Conservation (phyloP, 805 yeast species). For the Lipomyces japonicus region DNA sequence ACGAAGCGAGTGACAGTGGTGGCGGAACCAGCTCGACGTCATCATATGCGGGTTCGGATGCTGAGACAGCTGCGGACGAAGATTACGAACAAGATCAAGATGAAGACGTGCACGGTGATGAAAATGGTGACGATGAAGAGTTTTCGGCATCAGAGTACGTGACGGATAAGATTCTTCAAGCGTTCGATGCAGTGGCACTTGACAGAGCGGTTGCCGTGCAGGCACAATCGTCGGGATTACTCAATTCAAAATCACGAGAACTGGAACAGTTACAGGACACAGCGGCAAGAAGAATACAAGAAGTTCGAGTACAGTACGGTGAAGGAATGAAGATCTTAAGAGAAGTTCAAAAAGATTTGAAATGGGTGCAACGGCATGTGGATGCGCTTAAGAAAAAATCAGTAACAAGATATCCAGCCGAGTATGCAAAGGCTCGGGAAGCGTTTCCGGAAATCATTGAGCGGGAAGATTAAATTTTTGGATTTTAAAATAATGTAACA, state of each 20-base stretch:
- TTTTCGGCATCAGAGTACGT: constrained; percentile 21
- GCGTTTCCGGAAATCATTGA: constrained; percentile 27
- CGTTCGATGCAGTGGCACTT: constrained; percentile 23
- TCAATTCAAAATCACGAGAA: constrained; percentile 23
- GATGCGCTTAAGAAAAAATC: constrained; percentile 19
- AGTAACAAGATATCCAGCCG: constrained; percentile 12
- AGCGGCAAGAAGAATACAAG: constrained; percentile 11
- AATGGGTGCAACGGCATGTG: constrained; percentile 26
- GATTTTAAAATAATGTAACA: too few relatives aligned
- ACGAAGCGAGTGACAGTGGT: constrained; percentile 6
- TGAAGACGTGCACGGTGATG: neutral
- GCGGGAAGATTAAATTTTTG: constrained; percentile 12
- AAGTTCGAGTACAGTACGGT: constrained; percentile 17
- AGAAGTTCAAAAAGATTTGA: constrained; percentile 26
- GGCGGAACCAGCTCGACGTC: constrained; percentile 22
- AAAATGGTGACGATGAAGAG: constrained; percentile 13
- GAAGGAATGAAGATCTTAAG: constrained; percentile 19
- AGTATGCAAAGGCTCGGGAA: constrained; percentile 20
- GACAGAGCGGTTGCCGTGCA: constrained; percentile 26
- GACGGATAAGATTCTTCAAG: constrained; percentile 22
- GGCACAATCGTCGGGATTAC: constrained; percentile 25
- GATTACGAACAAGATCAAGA: neutral
- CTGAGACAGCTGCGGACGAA: constrained; percentile 15
- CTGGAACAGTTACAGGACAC: constrained; percentile 20
- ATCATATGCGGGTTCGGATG: constrained; percentile 28